Percentiles rank a stretch among this genome's conserved stretches.
Conservation (phyloP, 208 protist genomes). For the Phytomonas serpens region DNA sequence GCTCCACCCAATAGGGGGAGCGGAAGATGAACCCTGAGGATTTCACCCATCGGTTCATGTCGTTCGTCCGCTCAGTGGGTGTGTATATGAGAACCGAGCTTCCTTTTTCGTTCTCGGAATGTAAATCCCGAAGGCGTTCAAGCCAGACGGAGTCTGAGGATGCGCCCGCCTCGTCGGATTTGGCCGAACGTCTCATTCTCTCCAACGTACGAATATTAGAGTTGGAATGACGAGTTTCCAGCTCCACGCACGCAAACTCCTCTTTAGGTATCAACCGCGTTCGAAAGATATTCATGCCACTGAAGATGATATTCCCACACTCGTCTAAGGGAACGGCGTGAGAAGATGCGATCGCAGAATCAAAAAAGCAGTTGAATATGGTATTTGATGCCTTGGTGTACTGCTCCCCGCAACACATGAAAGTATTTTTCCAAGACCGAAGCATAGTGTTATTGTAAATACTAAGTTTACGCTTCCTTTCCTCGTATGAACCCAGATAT, state of each 20-base stretch:
- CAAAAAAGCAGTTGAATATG: conserved; percentile 26
- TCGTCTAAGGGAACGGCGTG: conserved; percentile 37
- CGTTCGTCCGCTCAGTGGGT: background rate
- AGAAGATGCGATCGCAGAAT: conserved; percentile 24
- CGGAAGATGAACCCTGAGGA: conserved; percentile 16
- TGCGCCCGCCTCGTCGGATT: background rate
- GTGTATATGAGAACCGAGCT: too few relatives aligned
- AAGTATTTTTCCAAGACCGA: conserved; percentile 1
- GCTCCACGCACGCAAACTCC: background rate
- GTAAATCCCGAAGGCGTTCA: conserved; percentile 11
- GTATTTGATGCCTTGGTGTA: conserved; percentile 33
- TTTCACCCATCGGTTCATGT: background rate
- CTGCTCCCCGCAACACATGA: conserved; percentile 18
- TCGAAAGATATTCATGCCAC: background rate
- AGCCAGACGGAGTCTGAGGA: conserved; percentile 8
- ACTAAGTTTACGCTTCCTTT: background rate
- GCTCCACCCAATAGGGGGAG: conserved; percentile 45
- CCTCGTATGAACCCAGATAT: background rate
- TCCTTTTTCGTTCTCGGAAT: background rate
- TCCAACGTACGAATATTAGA: background rate
- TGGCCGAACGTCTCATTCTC: background rate
- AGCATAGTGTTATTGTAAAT: background rate
- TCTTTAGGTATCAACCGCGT: background rate
- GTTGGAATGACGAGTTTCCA: background rate
- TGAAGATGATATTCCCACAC: conserved; percentile 17